Conservation (phyloP, 1,284 basidiomycete genomes). For the Trichosporon sp. region DNA sequence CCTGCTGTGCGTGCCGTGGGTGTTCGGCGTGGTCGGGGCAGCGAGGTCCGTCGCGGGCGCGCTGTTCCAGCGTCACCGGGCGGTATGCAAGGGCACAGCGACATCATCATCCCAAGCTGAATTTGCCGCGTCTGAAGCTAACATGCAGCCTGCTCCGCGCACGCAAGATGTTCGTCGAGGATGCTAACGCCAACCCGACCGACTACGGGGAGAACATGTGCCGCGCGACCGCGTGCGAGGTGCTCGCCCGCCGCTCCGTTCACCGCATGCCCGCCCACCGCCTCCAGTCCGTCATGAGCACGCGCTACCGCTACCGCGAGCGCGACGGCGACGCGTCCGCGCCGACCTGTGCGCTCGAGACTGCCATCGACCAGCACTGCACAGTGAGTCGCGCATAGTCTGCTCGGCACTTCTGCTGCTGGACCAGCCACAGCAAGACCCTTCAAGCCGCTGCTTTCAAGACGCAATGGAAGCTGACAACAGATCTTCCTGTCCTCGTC, state of each 20-base stretch:
- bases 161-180: slow-evolving; percentile 66
- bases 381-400: slow-evolving; percentile 29
- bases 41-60: not conserved
- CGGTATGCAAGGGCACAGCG: not conserved
- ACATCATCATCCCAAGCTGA: not conserved
- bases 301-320: slow-evolving; percentile 67
- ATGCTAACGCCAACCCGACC: slow-evolving; percentile 52
- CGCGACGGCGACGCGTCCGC: slow-evolving; percentile 71
- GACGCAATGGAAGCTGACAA: not conserved
- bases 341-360: slow-evolving; percentile 69
- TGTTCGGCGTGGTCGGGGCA: not conserved
- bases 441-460: too few relatives aligned
- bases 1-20: not conserved
- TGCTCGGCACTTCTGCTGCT: too few relatives aligned
- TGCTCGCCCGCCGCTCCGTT: slow-evolving; percentile 74
- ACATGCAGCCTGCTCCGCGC: slow-evolving; percentile 75
- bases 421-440: too few relatives aligned
- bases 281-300: slow-evolving; percentile 63
- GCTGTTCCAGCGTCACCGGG: not conserved
- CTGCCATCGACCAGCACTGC: slow-evolving; percentile 70
- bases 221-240: slow-evolving; percentile 81
- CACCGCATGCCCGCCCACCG: slow-evolving; percentile 63
- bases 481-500: slow-evolving; percentile 78
- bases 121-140: slow-evolving; percentile 12
- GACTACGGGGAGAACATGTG: slow-evolving; percentile 80